Percentiles rank a stretch among this genome's conserved stretches.
phyloP scores from a whole-genome alignment of 1,284 basidiomycete genomes.

The Moniliophthora roreri region DNA sequence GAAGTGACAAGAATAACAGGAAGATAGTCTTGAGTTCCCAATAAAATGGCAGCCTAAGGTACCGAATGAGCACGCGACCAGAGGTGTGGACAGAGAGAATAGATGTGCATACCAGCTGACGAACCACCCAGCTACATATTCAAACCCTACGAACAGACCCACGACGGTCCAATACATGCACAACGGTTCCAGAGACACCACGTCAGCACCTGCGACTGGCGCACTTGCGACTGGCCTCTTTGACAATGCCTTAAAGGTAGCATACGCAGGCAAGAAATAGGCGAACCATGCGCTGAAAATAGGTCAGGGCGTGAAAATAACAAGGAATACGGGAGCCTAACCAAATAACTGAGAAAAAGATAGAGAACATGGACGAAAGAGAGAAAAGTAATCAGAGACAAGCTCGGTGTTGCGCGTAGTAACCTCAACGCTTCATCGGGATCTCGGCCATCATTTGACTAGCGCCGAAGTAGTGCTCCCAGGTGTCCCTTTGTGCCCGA shows the following conservation, averaged over 20 bases:
- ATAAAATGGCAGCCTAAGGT: constrained; percentile 76
- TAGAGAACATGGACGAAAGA: constrained; percentile 7
- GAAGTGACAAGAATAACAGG: constrained; percentile 72
- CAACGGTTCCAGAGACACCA: constrained; percentile 60
- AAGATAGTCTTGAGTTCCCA: constrained; percentile 72
- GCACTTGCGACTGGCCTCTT: constrained; percentile 52
- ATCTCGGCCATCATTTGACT: too few relatives aligned
- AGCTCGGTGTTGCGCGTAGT: not conserved
- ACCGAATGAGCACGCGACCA: constrained; percentile 10
- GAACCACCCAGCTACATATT: constrained; percentile 68
- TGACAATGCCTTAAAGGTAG: constrained; percentile 67
- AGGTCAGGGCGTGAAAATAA: not conserved
- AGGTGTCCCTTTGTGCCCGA: too few relatives aligned
- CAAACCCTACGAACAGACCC: constrained; percentile 58
- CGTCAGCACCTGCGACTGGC: too few relatives aligned
- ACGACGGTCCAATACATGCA: constrained; percentile 65
- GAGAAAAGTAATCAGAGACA: not conserved
- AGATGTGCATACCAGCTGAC: constrained; percentile 60
- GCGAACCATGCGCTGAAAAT: constrained; percentile 64
- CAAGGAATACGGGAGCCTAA: not conserved
- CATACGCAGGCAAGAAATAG: constrained; percentile 60
- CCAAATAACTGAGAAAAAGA: constrained; percentile 15
- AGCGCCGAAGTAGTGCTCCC: too few relatives aligned
- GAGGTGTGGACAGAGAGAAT: constrained; percentile 9
- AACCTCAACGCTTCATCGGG: too few relatives aligned